Percentiles rank a stretch among this genome's conserved stretches.
Conservation (phyloP, 768 basidiomycete genomes). For the Hirschioporus abietinus region DNA sequence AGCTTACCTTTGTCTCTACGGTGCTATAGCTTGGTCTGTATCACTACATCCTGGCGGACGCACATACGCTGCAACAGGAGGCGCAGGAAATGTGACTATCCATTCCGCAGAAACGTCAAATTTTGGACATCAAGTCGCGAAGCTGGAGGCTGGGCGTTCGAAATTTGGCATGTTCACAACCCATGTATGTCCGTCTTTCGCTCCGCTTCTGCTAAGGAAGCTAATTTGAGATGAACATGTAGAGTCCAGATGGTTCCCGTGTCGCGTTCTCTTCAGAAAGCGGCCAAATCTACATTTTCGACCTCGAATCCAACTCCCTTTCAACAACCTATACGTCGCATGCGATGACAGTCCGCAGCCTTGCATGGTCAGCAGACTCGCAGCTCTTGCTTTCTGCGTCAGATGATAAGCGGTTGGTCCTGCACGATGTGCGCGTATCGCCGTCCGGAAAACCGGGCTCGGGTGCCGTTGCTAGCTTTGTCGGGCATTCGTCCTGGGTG, state of each 20-base stretch:
- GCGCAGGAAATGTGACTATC: constrained; percentile 64
- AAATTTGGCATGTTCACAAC: constrained; percentile 76
- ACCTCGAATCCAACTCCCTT: constrained; percentile 63
- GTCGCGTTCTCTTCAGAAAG: constrained; percentile 80
- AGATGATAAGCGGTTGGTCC: constrained; percentile 85
- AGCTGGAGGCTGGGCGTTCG: constrained; percentile 58
- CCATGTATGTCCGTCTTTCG: constrained; percentile 43
- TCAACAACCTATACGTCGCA: constrained; percentile 77
- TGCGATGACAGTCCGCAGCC: constrained; percentile 81
- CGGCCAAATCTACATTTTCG: constrained; percentile 87
- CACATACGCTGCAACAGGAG: constrained; percentile 71
- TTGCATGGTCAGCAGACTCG: constrained; percentile 88
- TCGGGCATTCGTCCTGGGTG: constrained; percentile 91
- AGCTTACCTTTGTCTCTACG: neutral
- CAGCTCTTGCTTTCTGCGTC: constrained; percentile 84
- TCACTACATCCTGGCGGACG: constrained; percentile 72
- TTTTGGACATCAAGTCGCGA: constrained; percentile 59
- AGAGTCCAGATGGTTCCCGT: constrained; percentile 87
- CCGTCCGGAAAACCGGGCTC: constrained; percentile 53
- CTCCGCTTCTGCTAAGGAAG: constrained; percentile 4
- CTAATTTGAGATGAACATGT: constrained; percentile 6
- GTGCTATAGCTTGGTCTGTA: constrained; percentile 67
- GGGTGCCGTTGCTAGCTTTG: constrained; percentile 78
- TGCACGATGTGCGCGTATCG: constrained; percentile 84
- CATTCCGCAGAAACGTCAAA: constrained; percentile 63